Evolutionary conservation across 805 yeast species (phyloP), one percentile per base, ranked within the genome.

Genomic region (Ogataea saltuana): DNA sequence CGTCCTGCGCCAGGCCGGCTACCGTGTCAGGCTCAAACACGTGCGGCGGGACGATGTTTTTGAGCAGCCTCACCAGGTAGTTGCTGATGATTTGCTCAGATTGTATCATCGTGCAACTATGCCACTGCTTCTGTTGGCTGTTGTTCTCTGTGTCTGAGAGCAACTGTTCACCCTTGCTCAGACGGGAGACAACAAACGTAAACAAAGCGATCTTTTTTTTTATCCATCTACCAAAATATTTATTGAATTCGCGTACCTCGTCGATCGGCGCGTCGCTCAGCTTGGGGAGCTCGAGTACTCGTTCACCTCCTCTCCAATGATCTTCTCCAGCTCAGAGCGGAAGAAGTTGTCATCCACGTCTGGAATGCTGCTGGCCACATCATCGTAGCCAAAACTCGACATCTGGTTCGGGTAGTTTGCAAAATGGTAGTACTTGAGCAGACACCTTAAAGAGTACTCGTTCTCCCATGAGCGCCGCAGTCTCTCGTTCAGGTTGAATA

Each of bases 391-490:
- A 44, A 84, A 61, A 41, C 66, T 63, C 19, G 62, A 68, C 81
- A 83, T 78, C 12, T 74, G 68, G 3, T 53, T 52, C 6, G 75
- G 70, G 50, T 84, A 85, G 46, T 72, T 72, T 22, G 81, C 63
- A 50, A 78, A 70, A 57, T 88, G 83, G 69, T 88, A 89, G 54
- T 81, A 85, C 58, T 84, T 91, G 11, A 87, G 63, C 36, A 91
- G 64, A 2, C 90, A 87, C 43, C 97, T 67, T 31, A 91, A 61
- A 0, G 96, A 90, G 35, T 83, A 76, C 58, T 91, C 98, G 57
- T 89, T 93, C 12, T 88, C 88, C 55, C 81, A 82, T 1, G 95
- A 84, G 52, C 83, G 84, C 42, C 78, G 80, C 44, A 87, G 69
- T 49, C 88, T 90, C 15, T 80, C 81, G 21, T 85, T 84, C 18